These are phyloP conservation scores for Suillus weaverae DNA, from an alignment of 768 basidiomycete genomes.

Conservation along the genomic window DNA sequence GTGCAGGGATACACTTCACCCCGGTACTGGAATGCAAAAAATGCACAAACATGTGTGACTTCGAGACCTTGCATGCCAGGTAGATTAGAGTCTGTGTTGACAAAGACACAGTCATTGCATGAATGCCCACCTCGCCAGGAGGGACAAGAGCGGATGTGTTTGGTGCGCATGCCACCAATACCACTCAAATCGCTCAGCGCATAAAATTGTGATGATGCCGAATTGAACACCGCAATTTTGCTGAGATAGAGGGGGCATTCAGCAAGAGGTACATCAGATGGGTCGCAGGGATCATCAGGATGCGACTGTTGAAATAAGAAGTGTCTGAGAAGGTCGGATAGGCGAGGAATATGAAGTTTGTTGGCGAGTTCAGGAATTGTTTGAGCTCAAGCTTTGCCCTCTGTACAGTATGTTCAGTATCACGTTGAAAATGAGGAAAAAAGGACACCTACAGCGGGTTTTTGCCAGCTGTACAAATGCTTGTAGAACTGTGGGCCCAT, in stretches of 20 bases:
- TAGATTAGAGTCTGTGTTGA: neutral
- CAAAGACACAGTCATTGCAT: too few species aligned
- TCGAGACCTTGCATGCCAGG: slow-evolving; percentile 10
- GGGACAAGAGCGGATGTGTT: slow-evolving; percentile 8
- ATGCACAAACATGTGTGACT: too few species aligned
- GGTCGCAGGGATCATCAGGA: slow-evolving; percentile 2
- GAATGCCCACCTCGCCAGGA: slow-evolving; percentile 2
- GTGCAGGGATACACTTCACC: slow-evolving; percentile 2
- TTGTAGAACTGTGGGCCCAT: neutral
- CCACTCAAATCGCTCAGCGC: slow-evolving; percentile 10
- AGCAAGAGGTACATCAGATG: neutral
- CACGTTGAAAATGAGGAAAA: neutral
- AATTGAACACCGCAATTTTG: slow-evolving; percentile 7
- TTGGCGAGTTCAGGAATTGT: neutral
- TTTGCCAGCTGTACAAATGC: neutral
- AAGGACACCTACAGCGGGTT: neutral
- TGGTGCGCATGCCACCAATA: slow-evolving; percentile 13
- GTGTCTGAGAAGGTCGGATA: neutral
- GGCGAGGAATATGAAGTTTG: neutral
- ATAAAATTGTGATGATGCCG: slow-evolving; percentile 9
- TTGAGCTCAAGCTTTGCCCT: neutral
- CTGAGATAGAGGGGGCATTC: neutral
- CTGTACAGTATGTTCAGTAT: neutral
- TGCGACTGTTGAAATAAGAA: slow-evolving; percentile 7
- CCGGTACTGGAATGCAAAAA: slow-evolving; percentile 8